phyloP scores from a whole-genome alignment of 768 basidiomycete species.

The Phlebiopsis gigantea region DNA sequence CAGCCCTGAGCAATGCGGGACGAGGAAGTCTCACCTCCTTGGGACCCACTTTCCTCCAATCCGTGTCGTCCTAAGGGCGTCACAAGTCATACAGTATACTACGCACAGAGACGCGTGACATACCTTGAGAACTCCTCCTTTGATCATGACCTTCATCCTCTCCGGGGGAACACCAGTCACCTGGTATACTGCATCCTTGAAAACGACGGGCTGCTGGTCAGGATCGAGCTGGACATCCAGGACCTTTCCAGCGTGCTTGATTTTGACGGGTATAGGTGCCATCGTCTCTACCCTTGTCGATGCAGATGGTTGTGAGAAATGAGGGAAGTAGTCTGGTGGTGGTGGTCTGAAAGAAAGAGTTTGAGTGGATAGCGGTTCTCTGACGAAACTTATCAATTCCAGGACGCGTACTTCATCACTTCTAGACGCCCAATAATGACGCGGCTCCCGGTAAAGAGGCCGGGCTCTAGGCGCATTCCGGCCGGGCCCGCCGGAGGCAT shows the following conservation, averaged over 20 bases:
- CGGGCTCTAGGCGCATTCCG: neutral
- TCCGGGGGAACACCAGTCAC: conserved; percentile 84
- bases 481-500: conserved; percentile 1
- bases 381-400: neutral
- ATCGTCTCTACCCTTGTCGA: conserved; percentile 30
- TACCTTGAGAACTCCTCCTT: conserved; percentile 87
- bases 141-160: conserved; percentile 97
- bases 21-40: conserved; percentile 80
- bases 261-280: conserved; percentile 67
- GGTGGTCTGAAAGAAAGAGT: conserved; percentile 1
- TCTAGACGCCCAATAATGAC: conserved; percentile 3
- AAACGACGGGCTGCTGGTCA: conserved; percentile 58
- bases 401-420: conserved; percentile 1
- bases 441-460: neutral
- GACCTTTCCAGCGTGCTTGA: conserved; percentile 88
- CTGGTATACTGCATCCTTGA: conserved; percentile 82
- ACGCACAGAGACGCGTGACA: neutral
- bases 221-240: conserved; percentile 69
- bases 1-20: too few species aligned
- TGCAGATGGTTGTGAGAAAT: neutral
- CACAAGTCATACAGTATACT: neutral
- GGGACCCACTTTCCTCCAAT: conserved; percentile 78
- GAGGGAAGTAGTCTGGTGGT: conserved; percentile 15
- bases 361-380: neutral
- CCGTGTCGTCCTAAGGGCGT: conserved; percentile 67